These are phyloP conservation scores for Nosema muscidifuracis DNA, from an alignment of 371 early-diverging fungal genomes.

Conservation along the genomic window DNA sequence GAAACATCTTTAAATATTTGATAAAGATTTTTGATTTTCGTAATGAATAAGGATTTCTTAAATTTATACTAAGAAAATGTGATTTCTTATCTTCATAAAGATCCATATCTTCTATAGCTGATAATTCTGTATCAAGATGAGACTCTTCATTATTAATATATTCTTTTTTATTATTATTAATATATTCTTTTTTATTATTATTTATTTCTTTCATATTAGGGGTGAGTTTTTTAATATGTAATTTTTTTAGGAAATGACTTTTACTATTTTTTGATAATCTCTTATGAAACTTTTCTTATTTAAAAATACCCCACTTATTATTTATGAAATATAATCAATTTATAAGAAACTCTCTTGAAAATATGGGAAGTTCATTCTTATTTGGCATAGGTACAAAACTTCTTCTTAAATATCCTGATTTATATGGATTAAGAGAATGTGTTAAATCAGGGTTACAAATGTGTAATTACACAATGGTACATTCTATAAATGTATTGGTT, in stretches of 20 bases:
- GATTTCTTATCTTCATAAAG: too few species aligned
- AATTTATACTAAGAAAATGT: neutral
- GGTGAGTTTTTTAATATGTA: too few species aligned
- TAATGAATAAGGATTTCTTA: neutral
- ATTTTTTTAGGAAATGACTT: too few species aligned
- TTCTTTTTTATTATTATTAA: too few species aligned
- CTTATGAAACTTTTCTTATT: too few species aligned
- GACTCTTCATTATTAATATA: too few species aligned
- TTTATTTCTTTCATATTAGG: too few species aligned
- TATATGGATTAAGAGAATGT: neutral
- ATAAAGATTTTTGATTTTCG: neutral
- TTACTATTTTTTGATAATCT: too few species aligned
- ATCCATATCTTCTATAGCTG: too few species aligned
- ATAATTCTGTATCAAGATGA: too few species aligned
- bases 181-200: too few species aligned
- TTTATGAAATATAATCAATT: neutral
- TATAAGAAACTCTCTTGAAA: slow-evolving; percentile 2
- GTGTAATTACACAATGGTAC: slow-evolving; percentile 25
- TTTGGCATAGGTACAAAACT: slow-evolving; percentile 11
- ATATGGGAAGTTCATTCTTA: slow-evolving; percentile 21
- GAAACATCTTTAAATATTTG: neutral
- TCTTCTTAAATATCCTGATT: neutral
- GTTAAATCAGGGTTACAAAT: slow-evolving; percentile 15
- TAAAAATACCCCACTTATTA: too few species aligned
- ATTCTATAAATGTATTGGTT: neutral